phyloP scores from a whole-genome alignment of 148 eudicot genomes.

The Rhododendron williamsianum region DNA sequence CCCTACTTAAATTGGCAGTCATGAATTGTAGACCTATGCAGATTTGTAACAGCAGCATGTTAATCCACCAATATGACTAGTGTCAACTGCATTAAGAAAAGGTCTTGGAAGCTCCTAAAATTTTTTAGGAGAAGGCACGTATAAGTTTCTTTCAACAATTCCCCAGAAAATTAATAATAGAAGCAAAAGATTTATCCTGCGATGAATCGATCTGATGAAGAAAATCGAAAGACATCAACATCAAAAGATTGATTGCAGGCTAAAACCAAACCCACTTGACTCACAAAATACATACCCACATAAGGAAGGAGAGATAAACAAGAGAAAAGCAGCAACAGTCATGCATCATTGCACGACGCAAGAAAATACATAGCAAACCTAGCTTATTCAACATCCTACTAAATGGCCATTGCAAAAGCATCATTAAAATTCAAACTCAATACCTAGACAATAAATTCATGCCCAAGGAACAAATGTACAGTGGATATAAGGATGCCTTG shows the following conservation, averaged over 20 bases:
- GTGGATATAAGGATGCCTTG: background rate
- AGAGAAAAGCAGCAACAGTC: background rate
- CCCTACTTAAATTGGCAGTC: background rate
- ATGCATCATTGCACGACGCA: background rate
- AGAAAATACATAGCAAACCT: background rate
- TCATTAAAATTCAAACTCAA: background rate
- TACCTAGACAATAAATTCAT: background rate
- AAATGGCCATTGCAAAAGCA: background rate
- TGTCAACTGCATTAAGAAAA: background rate
- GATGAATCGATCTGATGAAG: background rate
- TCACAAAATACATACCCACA: background rate
- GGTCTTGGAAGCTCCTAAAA: slow-evolving; percentile 1
- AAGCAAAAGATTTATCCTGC: background rate
- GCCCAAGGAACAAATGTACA: background rate
- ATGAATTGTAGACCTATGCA: slow-evolving; percentile 5
- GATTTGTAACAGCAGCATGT: background rate
- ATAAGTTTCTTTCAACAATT: background rate
- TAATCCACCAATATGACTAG: slow-evolving; percentile 1
- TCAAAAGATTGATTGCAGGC: background rate
- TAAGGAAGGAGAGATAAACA: background rate
- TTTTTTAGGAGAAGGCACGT: background rate
- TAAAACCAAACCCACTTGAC: background rate
- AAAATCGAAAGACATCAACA: background rate
- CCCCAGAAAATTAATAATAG: background rate
- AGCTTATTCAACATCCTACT: background rate